Percentiles rank a stretch among this genome's conserved stretches.
Evolutionary conservation across 805 yeast genomes (phyloP).

Genomic region (Hemisphaericaspora nanyangensis): DNA sequence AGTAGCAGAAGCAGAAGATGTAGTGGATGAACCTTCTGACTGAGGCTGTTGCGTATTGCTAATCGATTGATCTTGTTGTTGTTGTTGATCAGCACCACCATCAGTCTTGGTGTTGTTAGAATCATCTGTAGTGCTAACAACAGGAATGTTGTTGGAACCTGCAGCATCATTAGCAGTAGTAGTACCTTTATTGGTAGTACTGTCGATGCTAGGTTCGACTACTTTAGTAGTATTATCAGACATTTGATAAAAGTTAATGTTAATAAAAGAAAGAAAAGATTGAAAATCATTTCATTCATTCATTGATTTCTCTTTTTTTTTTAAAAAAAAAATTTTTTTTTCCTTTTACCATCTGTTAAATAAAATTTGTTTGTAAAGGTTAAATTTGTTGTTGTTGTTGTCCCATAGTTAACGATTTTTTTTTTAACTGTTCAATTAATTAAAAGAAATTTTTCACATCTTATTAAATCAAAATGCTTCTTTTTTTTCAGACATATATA

Average conservation of each 20-base stretch:
- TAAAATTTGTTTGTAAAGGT: not conserved
- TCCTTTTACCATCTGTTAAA: not conserved
- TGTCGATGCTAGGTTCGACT: conserved; percentile 8
- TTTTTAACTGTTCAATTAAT: too few relatives aligned
- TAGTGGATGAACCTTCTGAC: conserved; percentile 1
- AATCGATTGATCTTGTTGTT: too few relatives aligned
- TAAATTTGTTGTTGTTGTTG: too few relatives aligned
- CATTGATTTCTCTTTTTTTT: too few relatives aligned
- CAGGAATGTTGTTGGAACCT: conserved; percentile 2
- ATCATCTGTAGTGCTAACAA: not conserved
- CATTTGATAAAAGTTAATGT: too few relatives aligned
- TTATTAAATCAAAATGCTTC: too few relatives aligned
- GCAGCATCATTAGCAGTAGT: conserved; percentile 1
- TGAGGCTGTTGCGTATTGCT: too few relatives aligned
- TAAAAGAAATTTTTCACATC: too few relatives aligned
- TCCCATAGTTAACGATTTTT: too few relatives aligned
- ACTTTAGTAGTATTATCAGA: conserved; percentile 14
- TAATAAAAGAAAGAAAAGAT: conserved; percentile 1
- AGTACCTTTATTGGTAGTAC: too few relatives aligned
- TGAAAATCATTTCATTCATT: not conserved
- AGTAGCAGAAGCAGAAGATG: conserved; percentile 3
- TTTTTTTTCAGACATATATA: too few relatives aligned
- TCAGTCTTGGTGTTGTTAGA: not conserved
- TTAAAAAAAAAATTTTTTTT: conserved; percentile 1
- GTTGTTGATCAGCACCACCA: conserved; percentile 1